Conservation (phyloP, 139 green algal species). For the Gonium pectorale region DNA sequence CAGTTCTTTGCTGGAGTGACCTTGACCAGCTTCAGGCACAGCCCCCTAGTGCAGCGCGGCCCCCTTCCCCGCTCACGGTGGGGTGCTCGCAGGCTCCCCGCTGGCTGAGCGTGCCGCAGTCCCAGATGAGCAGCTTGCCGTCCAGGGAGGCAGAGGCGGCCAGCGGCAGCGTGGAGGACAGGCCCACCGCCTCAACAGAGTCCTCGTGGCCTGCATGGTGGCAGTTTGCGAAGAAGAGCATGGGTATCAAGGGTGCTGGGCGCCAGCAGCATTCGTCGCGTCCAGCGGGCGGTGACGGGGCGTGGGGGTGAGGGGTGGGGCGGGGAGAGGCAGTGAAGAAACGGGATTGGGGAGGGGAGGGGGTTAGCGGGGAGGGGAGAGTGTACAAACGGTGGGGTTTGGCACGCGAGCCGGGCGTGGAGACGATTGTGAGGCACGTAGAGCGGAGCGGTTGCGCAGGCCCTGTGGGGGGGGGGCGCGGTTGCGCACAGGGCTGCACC, state of each 20-base stretch:
- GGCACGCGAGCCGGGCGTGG: too few relatives aligned
- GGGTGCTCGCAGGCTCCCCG: constrained; percentile 75
- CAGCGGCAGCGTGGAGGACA: constrained; percentile 66
- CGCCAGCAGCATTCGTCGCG: too few relatives aligned
- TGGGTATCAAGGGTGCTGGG: too few relatives aligned
- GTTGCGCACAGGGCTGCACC: too few relatives aligned
- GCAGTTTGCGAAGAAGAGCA: too few relatives aligned
- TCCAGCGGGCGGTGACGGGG: too few relatives aligned
- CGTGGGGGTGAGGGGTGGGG: neutral
- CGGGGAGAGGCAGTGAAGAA: neutral
- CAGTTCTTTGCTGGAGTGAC: too few relatives aligned
- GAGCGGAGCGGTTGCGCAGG: too few relatives aligned
- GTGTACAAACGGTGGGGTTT: too few relatives aligned
- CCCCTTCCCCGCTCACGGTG: constrained; percentile 57
- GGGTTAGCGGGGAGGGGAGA: neutral
- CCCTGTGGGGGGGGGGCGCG: too few relatives aligned
- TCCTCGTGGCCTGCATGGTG: constrained; percentile 80
- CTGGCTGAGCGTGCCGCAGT: constrained; percentile 62
- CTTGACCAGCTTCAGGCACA: too few relatives aligned
- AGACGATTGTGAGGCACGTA: too few relatives aligned
- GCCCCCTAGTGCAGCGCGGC: neutral
- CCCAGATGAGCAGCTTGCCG: constrained; percentile 84
- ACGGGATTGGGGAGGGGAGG: neutral
- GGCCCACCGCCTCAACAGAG: constrained; percentile 81
- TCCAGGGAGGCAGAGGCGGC: constrained; percentile 79